Percentiles rank a stretch among this genome's conserved stretches.
Evolutionary conservation across 179 eudicot species (phyloP).

Genomic region (Spinacia oleracea): DNA sequence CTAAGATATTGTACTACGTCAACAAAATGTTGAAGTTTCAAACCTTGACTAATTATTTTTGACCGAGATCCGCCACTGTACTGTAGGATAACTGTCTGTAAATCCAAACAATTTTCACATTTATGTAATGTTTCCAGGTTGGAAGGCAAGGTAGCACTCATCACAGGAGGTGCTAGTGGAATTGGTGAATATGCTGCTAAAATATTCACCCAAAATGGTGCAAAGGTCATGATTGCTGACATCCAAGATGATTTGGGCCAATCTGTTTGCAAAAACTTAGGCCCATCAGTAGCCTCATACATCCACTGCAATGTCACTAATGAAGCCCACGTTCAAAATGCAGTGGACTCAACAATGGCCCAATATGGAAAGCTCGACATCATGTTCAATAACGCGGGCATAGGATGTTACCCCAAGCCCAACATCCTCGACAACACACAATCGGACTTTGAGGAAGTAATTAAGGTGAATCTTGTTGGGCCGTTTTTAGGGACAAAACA

Average conservation of each 20-base stretch:
- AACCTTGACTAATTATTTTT: too few relatives aligned
- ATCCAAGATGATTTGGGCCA: conserved; percentile 24
- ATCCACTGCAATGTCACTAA: conserved; percentile 28
- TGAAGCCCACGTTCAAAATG: conserved; percentile 18
- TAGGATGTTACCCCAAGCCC: conserved; percentile 1
- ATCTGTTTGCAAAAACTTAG: conserved; percentile 5
- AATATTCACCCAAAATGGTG: conserved; percentile 13
- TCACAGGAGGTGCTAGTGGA: conserved; percentile 29
- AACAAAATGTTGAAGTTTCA: too few relatives aligned
- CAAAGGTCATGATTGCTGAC: conserved; percentile 20
- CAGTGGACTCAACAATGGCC: conserved; percentile 18
- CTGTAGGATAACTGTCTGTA: neutral
- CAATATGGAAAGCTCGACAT: conserved; percentile 27
- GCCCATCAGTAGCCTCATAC: conserved; percentile 5
- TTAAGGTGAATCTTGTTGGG: conserved; percentile 33
- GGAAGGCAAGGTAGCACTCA: conserved; percentile 27
- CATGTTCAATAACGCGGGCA: conserved; percentile 35
- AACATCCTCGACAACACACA: neutral
- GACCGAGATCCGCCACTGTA: too few relatives aligned
- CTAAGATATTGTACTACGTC: too few relatives aligned
- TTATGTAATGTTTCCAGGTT: conserved; percentile 1
- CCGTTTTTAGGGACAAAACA: conserved; percentile 28
- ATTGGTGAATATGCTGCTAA: conserved; percentile 19
- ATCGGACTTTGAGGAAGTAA: conserved; percentile 11
- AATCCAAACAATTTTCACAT: too few relatives aligned